Evolutionary conservation across 208 protist genomes (phyloP).

Genomic region (Trypanosoma cruzi): DNA sequence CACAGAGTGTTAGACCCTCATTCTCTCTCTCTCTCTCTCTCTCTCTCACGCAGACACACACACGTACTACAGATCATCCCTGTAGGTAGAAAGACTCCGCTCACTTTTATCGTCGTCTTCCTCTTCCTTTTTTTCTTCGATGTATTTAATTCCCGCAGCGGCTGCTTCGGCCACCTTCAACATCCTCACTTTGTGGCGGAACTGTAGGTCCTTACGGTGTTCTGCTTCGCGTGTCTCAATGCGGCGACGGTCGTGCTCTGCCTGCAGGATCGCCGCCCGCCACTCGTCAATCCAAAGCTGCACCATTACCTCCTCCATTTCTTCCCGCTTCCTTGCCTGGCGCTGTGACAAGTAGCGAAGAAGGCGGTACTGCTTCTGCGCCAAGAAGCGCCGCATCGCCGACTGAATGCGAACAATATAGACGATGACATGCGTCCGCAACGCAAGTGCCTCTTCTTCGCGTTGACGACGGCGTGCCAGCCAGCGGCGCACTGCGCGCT

Average conservation of each 20-base stretch:
- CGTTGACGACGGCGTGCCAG: slow-evolving; percentile 22
- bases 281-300: slow-evolving; percentile 29
- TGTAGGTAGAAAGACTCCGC: slow-evolving; percentile 15
- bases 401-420: slow-evolving; percentile 41
- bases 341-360: slow-evolving; percentile 16
- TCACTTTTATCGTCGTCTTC: slow-evolving; percentile 1
- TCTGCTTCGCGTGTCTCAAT: slow-evolving; percentile 26
- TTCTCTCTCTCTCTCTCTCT: too few species aligned
- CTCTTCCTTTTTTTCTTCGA: background rate
- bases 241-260: slow-evolving; percentile 22
- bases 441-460: slow-evolving; percentile 19
- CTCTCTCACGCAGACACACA: too few species aligned
- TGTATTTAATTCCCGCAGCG: background rate
- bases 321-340: slow-evolving; percentile 37
- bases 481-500: slow-evolving; percentile 40
- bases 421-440: slow-evolving; percentile 16
- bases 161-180: background rate
- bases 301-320: slow-evolving; percentile 49
- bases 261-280: slow-evolving; percentile 19
- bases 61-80: slow-evolving; percentile 7
- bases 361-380: slow-evolving; percentile 24
- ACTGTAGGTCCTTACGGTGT: slow-evolving; percentile 10
- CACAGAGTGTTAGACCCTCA: background rate
- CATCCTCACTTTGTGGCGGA: background rate
- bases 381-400: slow-evolving; percentile 38